A percentile compares a stretch with the other conserved stretches of the same genome.
These are phyloP conservation scores for Triglochin maritima DNA, from an alignment of 106 monocot genomes.

Conservation along the genomic window DNA sequence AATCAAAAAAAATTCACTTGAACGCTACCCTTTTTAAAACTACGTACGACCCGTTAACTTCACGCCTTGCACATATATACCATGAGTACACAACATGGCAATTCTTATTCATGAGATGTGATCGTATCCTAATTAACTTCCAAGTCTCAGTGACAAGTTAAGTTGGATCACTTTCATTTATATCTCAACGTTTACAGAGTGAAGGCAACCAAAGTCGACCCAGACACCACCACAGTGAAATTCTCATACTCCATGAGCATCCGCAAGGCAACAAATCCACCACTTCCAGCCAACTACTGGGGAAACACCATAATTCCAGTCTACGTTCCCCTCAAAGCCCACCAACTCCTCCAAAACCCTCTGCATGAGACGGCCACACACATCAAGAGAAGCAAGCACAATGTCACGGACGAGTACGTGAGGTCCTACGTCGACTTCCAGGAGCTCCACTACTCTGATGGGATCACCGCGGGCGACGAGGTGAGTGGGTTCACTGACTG, in stretches of 20 bases:
- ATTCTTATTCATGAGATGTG: too few relatives aligned
- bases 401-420: slow-evolving; percentile 38
- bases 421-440: slow-evolving; percentile 59
- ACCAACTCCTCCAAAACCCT: slow-evolving; percentile 24
- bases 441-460: slow-evolving; percentile 30
- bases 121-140: too few relatives aligned
- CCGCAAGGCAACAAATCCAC: slow-evolving; percentile 25
- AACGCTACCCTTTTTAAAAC: too few relatives aligned
- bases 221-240: slow-evolving; percentile 31
- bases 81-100: too few relatives aligned
- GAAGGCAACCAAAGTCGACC: slow-evolving; percentile 2
- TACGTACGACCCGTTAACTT: too few relatives aligned
- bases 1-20: too few relatives aligned
- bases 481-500: slow-evolving; percentile 56
- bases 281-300: slow-evolving; percentile 44
- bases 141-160: too few relatives aligned
- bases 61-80: too few relatives aligned
- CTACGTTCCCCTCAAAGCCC: slow-evolving; percentile 25
- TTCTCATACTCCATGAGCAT: slow-evolving; percentile 66
- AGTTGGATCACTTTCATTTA: too few relatives aligned
- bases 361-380: slow-evolving; percentile 18
- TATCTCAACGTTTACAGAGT: slow-evolving; percentile 31
- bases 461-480: slow-evolving; percentile 32
- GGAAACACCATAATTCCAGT: slow-evolving; percentile 58
- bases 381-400: slow-evolving; percentile 41